phyloP scores from a whole-genome alignment of 2,329 filamentous ascomycete genomes.

The Ophiostoma populinum region DNA sequence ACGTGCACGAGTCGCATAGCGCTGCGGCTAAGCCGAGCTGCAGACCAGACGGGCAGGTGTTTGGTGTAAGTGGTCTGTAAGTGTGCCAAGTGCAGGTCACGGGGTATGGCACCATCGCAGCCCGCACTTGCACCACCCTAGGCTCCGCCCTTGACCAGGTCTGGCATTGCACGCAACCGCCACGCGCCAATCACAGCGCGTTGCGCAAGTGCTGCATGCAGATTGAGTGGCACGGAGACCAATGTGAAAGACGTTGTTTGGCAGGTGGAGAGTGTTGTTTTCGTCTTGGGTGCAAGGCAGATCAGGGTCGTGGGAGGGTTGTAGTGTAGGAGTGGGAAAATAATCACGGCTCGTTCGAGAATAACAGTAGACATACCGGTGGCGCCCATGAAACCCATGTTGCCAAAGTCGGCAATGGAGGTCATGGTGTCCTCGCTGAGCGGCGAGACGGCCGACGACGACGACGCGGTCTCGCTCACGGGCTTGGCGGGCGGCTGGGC shows the following conservation, averaged over 20 bases:
- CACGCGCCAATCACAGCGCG: constrained; percentile 19
- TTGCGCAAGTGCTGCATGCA: too few relatives aligned
- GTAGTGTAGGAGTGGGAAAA: too few relatives aligned
- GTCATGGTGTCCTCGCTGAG: constrained; percentile 21
- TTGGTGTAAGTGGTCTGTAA: too few relatives aligned
- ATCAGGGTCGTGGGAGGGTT: too few relatives aligned
- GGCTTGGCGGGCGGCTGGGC: constrained; percentile 29
- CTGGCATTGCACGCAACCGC: constrained; percentile 9
- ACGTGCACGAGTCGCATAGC: too few relatives aligned
- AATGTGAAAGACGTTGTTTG: too few relatives aligned
- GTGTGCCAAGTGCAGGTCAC: constrained; percentile 31
- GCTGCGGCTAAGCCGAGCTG: too few relatives aligned
- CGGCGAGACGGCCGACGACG: constrained; percentile 9
- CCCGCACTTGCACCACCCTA: constrained; percentile 23
- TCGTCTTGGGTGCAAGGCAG: too few relatives aligned
- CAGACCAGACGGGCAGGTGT: too few relatives aligned
- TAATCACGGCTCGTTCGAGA: too few relatives aligned
- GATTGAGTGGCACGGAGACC: too few relatives aligned
- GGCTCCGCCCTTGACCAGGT: constrained; percentile 14
- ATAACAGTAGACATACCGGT: constrained; percentile 23
- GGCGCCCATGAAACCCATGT: constrained; percentile 31
- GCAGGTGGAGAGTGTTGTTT: too few relatives aligned
- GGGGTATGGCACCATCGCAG: constrained; percentile 43
- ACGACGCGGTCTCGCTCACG: constrained; percentile 16
- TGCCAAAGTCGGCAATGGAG: constrained; percentile 27